A percentile compares a stretch with the other conserved stretches of the same genome.
Conservation (phyloP, 371 early-diverging fungal genomes). For the Massospora cicadina region DNA sequence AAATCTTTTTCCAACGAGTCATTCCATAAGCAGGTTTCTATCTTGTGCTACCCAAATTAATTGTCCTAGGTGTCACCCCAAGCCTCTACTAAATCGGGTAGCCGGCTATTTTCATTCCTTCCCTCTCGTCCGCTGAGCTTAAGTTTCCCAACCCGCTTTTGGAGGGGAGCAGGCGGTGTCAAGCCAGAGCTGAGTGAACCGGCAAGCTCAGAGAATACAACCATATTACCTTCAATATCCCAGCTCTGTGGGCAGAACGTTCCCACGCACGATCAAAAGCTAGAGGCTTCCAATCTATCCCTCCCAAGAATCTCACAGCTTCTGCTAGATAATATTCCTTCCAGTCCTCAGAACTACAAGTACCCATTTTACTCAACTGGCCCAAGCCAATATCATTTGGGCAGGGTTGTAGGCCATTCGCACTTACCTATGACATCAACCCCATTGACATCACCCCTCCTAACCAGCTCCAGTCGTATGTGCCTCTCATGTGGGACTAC, state of each 20-base stretch:
- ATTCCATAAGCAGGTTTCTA: background rate
- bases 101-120: background rate
- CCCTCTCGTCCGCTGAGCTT: background rate
- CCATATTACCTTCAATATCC: background rate
- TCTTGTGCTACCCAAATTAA: background rate
- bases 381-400: background rate
- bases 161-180: background rate
- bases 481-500: constrained; percentile 29
- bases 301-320: background rate
- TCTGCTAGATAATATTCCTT: background rate
- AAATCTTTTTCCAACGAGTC: constrained; percentile 6
- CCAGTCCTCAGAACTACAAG: background rate
- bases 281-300: background rate
- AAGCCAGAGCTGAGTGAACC: background rate
- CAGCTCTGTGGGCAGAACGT: background rate
- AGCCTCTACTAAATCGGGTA: background rate
- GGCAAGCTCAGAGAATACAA: background rate
- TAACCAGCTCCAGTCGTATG: background rate
- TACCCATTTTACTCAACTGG: background rate
- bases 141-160: background rate
- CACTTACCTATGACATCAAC: background rate
- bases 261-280: background rate
- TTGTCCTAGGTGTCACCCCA: background rate
- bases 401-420: background rate
- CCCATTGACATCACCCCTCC: constrained; percentile 4